These are phyloP conservation scores for Buddleja alternifolia DNA, from an alignment of 257 asterid genomes.

Conservation along the genomic window DNA sequence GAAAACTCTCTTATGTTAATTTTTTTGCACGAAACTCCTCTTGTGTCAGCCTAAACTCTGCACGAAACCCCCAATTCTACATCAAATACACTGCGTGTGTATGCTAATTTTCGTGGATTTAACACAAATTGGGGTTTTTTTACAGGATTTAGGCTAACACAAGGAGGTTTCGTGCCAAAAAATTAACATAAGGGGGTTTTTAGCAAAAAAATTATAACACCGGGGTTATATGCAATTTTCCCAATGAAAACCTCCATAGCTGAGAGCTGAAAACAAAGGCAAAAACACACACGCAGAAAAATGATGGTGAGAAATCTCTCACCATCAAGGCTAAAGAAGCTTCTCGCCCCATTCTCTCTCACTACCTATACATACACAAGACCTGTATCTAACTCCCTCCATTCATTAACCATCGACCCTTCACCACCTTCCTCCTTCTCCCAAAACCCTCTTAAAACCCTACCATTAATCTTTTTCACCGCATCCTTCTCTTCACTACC, in stretches of 20 bases:
- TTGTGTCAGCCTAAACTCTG: too few relatives aligned
- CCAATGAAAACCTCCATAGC: conserved; percentile 33
- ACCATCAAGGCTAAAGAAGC: conserved; percentile 55
- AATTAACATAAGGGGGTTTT: not conserved
- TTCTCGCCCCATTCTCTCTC: conserved; percentile 44
- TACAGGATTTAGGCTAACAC: too few relatives aligned
- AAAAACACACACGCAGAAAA: not conserved
- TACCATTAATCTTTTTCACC: conserved; percentile 35
- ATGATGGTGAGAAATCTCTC: conserved; percentile 60
- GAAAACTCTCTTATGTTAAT: too few relatives aligned
- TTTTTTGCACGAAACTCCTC: too few relatives aligned
- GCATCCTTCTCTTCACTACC: conserved; percentile 49
- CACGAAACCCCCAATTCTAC: too few relatives aligned
- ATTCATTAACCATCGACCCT: conserved; percentile 20
- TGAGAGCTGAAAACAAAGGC: not conserved
- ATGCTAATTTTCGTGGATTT: too few relatives aligned
- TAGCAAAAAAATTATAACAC: too few relatives aligned
- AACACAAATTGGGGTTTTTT: too few relatives aligned
- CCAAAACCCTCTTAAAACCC: conserved; percentile 66
- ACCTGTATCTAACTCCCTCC: conserved; percentile 35
- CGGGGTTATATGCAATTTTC: too few relatives aligned
- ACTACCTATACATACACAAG: conserved; percentile 34
- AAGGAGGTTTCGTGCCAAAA: too few relatives aligned
- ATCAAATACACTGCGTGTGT: too few relatives aligned
- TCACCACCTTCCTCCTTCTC: conserved; percentile 25